Conservation (phyloP, 192 early-diverging fungal genomes). For the Coemansia sp. region DNA sequence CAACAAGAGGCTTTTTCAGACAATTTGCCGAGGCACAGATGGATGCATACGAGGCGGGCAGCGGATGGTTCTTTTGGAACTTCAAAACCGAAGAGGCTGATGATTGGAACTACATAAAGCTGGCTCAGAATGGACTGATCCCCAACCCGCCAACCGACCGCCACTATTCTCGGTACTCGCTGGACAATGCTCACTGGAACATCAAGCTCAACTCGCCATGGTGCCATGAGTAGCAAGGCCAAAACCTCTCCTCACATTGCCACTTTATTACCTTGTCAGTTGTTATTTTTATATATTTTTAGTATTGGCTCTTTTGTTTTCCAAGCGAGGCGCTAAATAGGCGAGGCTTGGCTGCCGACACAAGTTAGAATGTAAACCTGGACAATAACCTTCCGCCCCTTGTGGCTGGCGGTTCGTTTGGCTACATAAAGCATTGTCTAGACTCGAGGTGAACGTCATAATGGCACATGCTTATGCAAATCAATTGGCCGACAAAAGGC, state of each 20-base stretch:
- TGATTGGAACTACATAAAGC: constrained; percentile 72
- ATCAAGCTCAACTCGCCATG: constrained; percentile 38
- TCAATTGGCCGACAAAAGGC: background rate
- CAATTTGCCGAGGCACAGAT: constrained; percentile 66
- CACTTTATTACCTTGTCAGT: constrained; percentile 8
- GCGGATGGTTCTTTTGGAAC: constrained; percentile 77
- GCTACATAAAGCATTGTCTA: background rate
- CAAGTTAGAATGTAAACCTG: background rate
- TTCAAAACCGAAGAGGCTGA: constrained; percentile 72
- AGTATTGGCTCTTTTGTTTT: background rate
- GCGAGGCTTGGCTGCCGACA: background rate
- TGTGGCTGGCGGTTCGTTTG: background rate
- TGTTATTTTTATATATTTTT: constrained; percentile 1
- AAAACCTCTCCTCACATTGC: background rate
- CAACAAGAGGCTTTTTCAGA: constrained; percentile 56
- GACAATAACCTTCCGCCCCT: background rate
- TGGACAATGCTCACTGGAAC: constrained; percentile 31
- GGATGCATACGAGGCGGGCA: constrained; percentile 66
- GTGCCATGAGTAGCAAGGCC: constrained; percentile 16
- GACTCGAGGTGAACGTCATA: background rate
- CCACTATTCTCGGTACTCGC: constrained; percentile 41
- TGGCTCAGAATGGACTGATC: constrained; percentile 63
- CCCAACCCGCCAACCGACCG: constrained; percentile 52
- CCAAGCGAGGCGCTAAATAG: background rate
- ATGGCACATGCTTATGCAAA: background rate